Conservation (phyloP, 1,139 yeast species). For the Lodderomyces theae region DNA sequence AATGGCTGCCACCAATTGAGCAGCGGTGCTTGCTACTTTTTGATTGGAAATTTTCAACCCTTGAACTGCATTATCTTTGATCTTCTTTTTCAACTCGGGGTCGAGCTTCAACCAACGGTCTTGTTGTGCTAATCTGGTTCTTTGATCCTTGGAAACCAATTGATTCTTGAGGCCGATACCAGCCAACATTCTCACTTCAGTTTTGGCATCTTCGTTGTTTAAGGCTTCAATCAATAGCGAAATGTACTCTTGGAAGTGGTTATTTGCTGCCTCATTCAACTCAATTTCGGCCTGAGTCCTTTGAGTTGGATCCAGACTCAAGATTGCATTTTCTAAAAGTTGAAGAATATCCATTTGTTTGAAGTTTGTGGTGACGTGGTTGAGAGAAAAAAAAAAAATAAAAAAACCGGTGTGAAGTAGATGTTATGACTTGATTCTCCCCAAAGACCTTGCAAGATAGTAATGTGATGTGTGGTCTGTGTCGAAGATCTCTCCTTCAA, state of each 20-base stretch:
- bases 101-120: slow-evolving; percentile 65
- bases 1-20: slow-evolving; percentile 93
- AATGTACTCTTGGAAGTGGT: slow-evolving; percentile 72
- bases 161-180: slow-evolving; percentile 86
- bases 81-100: slow-evolving; percentile 51
- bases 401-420: no score
- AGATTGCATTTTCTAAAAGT: slow-evolving; percentile 75
- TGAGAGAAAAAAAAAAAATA: no score
- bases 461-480: no score
- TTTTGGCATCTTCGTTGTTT: slow-evolving; percentile 59
- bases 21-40: slow-evolving; percentile 83
- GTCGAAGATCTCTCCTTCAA: not conserved
- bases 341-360: slow-evolving; percentile 74
- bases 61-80: slow-evolving; percentile 64
- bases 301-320: slow-evolving; percentile 60
- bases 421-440: no score
- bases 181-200: slow-evolving; percentile 91
- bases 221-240: slow-evolving; percentile 70
- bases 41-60: slow-evolving; percentile 67
- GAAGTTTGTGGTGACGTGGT: no score
- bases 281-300: slow-evolving; percentile 82
- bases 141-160: slow-evolving; percentile 70
- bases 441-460: no score
- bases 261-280: slow-evolving; percentile 67
- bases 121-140: slow-evolving; percentile 50